Evolutionary conservation across 768 basidiomycete species (phyloP).

Genomic region (Suillus cothurnatus): DNA sequence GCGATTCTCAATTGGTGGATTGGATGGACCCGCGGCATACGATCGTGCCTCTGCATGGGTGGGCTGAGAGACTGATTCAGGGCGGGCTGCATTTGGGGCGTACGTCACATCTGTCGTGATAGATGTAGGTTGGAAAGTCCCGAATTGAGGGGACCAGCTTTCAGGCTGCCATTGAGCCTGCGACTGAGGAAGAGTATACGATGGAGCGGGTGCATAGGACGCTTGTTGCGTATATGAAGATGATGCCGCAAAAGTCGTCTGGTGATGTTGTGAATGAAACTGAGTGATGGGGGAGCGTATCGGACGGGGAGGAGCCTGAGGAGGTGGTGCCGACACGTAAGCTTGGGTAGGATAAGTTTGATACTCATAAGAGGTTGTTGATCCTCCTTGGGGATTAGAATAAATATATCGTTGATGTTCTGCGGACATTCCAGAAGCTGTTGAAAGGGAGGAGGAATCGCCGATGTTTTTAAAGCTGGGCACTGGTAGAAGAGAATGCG

Average conservation of each 20-base stretch:
- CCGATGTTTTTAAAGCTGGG: constrained; percentile 17
- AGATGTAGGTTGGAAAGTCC: constrained; percentile 36
- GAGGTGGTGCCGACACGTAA: constrained; percentile 27
- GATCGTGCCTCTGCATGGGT: constrained; percentile 34
- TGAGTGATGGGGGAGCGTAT: constrained; percentile 34
- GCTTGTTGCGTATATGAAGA: constrained; percentile 32
- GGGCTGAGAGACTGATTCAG: constrained; percentile 31
- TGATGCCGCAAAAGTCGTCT: constrained; percentile 25
- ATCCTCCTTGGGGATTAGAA: constrained; percentile 45
- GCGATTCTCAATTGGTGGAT: constrained; percentile 34
- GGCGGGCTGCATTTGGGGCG: constrained; percentile 33
- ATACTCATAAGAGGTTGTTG: constrained; percentile 51
- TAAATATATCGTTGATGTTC: constrained; percentile 57
- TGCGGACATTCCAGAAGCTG: constrained; percentile 42
- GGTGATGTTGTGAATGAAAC: constrained; percentile 34
- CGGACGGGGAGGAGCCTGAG: constrained; percentile 33
- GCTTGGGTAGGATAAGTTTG: constrained; percentile 39
- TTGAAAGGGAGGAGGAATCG: constrained; percentile 20
- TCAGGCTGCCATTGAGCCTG: constrained; percentile 43
- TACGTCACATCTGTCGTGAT: constrained; percentile 39
- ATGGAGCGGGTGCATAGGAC: constrained; percentile 31
- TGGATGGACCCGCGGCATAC: constrained; percentile 28
- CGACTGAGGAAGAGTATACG: constrained; percentile 30
- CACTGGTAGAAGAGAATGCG: constrained; percentile 20
- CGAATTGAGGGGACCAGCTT: constrained; percentile 38